Evolutionary conservation across 108 stramenopile species (phyloP), one percentile per base, ranked within the genome.

Genomic region (Nitzschia inconspicua): DNA sequence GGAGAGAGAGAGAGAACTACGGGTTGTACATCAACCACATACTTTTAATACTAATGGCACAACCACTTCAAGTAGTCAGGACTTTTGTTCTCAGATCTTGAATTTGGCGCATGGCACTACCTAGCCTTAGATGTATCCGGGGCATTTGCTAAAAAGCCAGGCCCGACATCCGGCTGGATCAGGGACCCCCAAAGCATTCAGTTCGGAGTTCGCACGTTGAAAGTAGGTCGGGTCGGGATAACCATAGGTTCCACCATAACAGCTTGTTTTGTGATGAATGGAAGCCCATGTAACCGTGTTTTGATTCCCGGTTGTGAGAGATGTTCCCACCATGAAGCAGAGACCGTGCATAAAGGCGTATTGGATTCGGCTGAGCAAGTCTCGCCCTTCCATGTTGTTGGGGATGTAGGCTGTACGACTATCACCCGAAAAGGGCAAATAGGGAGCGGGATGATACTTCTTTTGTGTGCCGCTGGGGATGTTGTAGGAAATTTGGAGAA

Each of bases 181-280:
- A 6, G 77, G 81, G 16, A 82, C 81, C 1, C 54, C 53, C n/a
- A 77, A 31, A 18, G 31, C 50, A 62, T 78, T 75, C 34, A 82
- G 55, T 42, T 60, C 73, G 4, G 36, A 60, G 43, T 78, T 66
- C 56, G 74, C 75, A 40, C 76, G 78, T 3, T 35, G 5, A 20
- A 78, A 68, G 40, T 82, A 82, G 46, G 28, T 22, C 11, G 32
- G 41, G 61, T 82, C 81, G 26, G 81, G 81, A 43, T 41, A 82
- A 11, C 77, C 81, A 52, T 76, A 66, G 26, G 69, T 9, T 5
- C 81, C 71, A 1, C 0, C 1, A 39, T 39, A 14, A 11, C 11
- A 39, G n/a, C 37, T 39, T 0, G 37, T 39, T 39, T 39, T 39
- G 37, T 39, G 37, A 39, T 39, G 37, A 14, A 39, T 39, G n/a